phyloP scores from a whole-genome alignment of 2,329 filamentous ascomycete genomes.

The Bipolaris sorokiniana region DNA sequence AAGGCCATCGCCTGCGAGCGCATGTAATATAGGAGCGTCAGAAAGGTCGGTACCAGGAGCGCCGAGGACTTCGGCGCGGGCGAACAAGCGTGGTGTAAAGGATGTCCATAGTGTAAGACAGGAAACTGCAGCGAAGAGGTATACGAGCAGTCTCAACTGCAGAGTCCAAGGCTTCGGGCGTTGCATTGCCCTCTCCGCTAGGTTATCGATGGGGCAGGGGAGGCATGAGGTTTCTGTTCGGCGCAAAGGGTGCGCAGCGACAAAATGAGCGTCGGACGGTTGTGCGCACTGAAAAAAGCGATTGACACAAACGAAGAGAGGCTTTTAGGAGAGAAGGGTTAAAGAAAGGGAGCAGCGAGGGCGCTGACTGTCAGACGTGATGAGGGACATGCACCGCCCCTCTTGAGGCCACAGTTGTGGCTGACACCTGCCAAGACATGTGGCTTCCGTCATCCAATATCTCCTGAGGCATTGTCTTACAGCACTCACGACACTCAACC shows the following conservation, averaged over 20 bases:
- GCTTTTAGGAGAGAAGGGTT: neutral
- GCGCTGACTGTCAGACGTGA: constrained; percentile 3
- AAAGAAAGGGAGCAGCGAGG: constrained; percentile 3
- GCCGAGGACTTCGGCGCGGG: constrained; percentile 63
- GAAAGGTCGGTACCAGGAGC: constrained; percentile 17
- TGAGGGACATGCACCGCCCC: constrained; percentile 2
- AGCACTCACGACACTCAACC: neutral
- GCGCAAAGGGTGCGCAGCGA: constrained; percentile 26
- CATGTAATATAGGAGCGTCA: constrained; percentile 22
- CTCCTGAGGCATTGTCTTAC: neutral
- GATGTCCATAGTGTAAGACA: constrained; percentile 67
- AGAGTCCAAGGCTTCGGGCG: constrained; percentile 66
- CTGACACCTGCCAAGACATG: constrained; percentile 5
- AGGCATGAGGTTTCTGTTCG: constrained; percentile 24
- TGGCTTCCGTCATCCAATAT: neutral
- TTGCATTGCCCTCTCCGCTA: constrained; percentile 47
- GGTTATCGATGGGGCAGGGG: constrained; percentile 25
- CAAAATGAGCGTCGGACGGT: neutral
- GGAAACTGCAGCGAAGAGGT: constrained; percentile 65
- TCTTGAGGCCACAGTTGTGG: neutral
- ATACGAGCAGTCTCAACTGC: constrained; percentile 75
- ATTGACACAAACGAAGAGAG: constrained; percentile 1
- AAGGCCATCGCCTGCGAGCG: constrained; percentile 53
- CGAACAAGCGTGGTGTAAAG: constrained; percentile 61
- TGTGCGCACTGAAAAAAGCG: neutral